Evolutionary conservation across 225 moss, liverwort and hornwort species (phyloP).

Genomic region (Ulota crispa): DNA sequence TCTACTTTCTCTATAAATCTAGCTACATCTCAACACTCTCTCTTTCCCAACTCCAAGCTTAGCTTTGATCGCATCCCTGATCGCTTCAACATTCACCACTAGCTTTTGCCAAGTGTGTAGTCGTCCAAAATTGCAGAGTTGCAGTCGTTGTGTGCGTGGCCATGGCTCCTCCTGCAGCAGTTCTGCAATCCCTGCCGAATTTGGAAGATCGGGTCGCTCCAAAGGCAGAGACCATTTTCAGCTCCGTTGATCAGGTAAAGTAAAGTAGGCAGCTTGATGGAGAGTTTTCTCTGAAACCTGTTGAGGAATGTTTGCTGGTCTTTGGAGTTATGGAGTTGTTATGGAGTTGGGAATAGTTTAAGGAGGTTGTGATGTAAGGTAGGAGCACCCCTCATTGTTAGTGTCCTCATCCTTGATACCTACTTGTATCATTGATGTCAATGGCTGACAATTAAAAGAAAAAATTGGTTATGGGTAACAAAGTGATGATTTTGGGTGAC

Average conservation of each 20-base stretch:
- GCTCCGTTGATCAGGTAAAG: constrained; percentile 33
- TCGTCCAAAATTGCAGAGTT: neutral
- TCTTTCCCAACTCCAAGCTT: neutral
- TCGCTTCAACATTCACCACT: neutral
- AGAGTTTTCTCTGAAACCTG: neutral
- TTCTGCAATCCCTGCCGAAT: constrained; percentile 3
- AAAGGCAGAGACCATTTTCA: constrained; percentile 10
- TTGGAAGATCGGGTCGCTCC: neutral
- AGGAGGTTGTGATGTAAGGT: neutral
- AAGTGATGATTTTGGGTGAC: no score
- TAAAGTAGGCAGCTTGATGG: neutral
- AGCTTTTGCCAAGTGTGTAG: neutral
- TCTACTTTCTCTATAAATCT: neutral
- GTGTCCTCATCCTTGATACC: no score
- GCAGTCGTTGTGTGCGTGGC: neutral
- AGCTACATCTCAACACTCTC: neutral
- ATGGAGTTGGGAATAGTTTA: neutral
- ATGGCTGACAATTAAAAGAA: no score
- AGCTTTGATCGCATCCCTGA: neutral
- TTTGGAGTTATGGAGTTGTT: neutral
- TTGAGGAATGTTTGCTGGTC: neutral
- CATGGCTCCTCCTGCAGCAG: constrained; percentile 1
- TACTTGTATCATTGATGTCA: no score
- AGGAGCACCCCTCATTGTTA: no score
- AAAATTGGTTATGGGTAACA: no score